A percentile compares a stretch with the other conserved stretches of the same genome.
These are phyloP conservation scores for Bipolaris sorokiniana DNA, from an alignment of 2,329 filamentous ascomycete genomes.

Conservation along the genomic window DNA sequence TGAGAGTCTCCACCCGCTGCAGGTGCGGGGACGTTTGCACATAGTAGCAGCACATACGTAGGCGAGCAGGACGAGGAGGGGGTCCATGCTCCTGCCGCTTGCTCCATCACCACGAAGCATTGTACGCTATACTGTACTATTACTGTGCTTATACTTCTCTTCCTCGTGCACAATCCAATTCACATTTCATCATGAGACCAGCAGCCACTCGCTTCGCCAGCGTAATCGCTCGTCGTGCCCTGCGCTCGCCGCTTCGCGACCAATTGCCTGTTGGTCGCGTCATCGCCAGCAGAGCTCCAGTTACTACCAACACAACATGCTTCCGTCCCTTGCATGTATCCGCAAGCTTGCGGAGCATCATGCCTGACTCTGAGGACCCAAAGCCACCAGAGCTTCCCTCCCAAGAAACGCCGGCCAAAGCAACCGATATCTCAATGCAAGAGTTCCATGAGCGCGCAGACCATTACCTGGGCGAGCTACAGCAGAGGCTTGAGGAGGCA, in stretches of 20 bases:
- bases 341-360: slow-evolving; percentile 43
- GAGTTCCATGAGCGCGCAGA: slow-evolving; percentile 82
- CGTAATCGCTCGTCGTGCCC: slow-evolving; percentile 30
- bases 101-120: background rate
- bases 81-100: slow-evolving; percentile 14
- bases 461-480: slow-evolving; percentile 69
- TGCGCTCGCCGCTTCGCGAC: slow-evolving; percentile 28
- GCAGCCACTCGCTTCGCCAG: slow-evolving; percentile 27
- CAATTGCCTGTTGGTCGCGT: slow-evolving; percentile 35
- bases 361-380: slow-evolving; percentile 54
- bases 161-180: background rate
- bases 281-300: slow-evolving; percentile 28
- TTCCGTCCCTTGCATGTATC: slow-evolving; percentile 38
- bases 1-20: background rate
- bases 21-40: slow-evolving; percentile 13
- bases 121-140: background rate
- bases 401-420: slow-evolving; percentile 52
- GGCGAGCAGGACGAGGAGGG: background rate
- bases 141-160: background rate
- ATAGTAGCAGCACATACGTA: background rate
- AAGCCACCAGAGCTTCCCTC: slow-evolving; percentile 45
- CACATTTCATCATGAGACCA: slow-evolving; percentile 29
- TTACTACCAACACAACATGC: slow-evolving; percentile 11
- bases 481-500: slow-evolving; percentile 69
- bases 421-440: slow-evolving; percentile 69